A percentile compares a stretch with the other conserved stretches of the same genome.
Conservation (phyloP, 2,329 filamentous ascomycete genomes). For the Cytospora paraplurivora region DNA sequence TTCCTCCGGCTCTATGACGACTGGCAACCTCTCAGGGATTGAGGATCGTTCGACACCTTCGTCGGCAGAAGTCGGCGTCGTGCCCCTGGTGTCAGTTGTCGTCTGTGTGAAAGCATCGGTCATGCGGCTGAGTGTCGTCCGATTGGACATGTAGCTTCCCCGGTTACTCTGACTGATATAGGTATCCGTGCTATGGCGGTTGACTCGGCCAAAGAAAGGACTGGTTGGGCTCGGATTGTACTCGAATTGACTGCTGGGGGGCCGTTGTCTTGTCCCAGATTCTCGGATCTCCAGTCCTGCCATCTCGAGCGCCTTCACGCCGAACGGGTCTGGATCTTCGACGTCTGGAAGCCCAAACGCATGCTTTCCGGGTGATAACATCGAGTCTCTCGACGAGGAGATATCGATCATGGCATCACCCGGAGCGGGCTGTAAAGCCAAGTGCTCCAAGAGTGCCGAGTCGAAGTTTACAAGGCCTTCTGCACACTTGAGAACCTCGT, state of each 20-base stretch:
- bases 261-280: slow-evolving; percentile 75
- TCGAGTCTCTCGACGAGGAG: slow-evolving; percentile 38
- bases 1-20: slow-evolving; percentile 48
- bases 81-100: slow-evolving; percentile 26
- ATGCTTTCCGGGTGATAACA: slow-evolving; percentile 42
- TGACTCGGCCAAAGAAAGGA: slow-evolving; percentile 59
- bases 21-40: slow-evolving; percentile 43
- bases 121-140: slow-evolving; percentile 68
- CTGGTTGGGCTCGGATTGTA: slow-evolving; percentile 77
- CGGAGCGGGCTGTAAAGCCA: slow-evolving; percentile 70
- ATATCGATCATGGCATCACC: slow-evolving; percentile 67
- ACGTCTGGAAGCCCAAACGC: slow-evolving; percentile 76
- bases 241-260: slow-evolving; percentile 79
- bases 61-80: slow-evolving; percentile 37
- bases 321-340: slow-evolving; percentile 89
- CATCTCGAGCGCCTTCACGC: slow-evolving; percentile 86
- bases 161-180: slow-evolving; percentile 57
- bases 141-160: slow-evolving; percentile 74
- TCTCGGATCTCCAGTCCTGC: slow-evolving; percentile 88
- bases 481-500: slow-evolving; percentile 84
- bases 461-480: slow-evolving; percentile 82
- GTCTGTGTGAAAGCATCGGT: slow-evolving; percentile 71
- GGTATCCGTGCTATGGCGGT: slow-evolving; percentile 72
- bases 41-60: slow-evolving; percentile 49
- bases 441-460: slow-evolving; percentile 62